Evolutionary conservation across 23 red algal genomes (phyloP).

Genomic region (Agarophyton chilense): DNA sequence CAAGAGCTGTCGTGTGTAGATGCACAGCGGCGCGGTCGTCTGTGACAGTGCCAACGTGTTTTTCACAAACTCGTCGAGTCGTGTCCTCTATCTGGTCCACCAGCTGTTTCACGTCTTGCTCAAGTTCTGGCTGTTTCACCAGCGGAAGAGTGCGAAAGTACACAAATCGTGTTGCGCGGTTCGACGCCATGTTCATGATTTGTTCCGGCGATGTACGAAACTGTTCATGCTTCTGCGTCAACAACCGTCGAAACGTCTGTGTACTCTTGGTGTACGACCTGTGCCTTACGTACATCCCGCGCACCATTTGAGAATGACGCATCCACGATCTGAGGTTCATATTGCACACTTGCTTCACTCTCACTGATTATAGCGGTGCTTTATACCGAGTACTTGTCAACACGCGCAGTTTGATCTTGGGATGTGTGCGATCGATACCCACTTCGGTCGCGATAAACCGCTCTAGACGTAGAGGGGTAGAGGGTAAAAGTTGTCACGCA

Average conservation of each 20-base stretch:
- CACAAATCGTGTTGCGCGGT: conserved; percentile 59
- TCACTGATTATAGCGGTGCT: too few relatives aligned
- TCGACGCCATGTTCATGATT: conserved; percentile 53
- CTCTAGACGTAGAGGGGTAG: too few relatives aligned
- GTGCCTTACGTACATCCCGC: not conserved
- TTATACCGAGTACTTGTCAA: too few relatives aligned
- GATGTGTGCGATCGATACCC: not conserved
- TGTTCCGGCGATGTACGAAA: not conserved
- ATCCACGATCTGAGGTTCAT: not conserved
- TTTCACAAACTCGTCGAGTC: conserved; percentile 28
- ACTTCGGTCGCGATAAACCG: too few relatives aligned
- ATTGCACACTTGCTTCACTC: too few relatives aligned
- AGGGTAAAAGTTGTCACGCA: not conserved
- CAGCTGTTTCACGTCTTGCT: conserved; percentile 1
- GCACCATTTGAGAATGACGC: not conserved
- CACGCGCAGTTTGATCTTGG: not conserved
- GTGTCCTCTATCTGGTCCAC: conserved; percentile 30
- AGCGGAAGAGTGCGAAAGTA: conserved; percentile 80
- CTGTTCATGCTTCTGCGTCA: too few relatives aligned
- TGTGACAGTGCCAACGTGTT: conserved; percentile 5
- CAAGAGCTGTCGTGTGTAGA: conserved; percentile 73
- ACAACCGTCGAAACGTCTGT: not conserved
- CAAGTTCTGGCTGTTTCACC: conserved; percentile 51
- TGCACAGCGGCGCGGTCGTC: conserved; percentile 77
- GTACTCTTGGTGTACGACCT: not conserved